Percentiles rank a stretch among this genome's conserved stretches.
phyloP scores from a whole-genome alignment of 805 yeast genomes.

The Candida oleophila region DNA sequence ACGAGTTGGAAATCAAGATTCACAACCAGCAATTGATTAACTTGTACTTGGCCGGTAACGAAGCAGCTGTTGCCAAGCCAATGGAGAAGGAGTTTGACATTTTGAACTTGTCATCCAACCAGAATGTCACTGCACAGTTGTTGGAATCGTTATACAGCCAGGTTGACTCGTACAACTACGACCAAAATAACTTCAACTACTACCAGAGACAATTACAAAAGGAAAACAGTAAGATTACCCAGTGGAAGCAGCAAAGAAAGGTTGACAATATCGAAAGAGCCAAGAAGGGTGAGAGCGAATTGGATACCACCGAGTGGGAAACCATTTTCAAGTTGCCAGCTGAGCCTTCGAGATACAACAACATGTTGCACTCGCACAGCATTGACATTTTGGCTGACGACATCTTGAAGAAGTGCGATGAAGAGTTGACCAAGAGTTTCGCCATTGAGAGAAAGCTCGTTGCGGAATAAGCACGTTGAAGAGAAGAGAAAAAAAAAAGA shows the following conservation, averaged over 20 bases:
- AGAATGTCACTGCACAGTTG: slow-evolving; percentile 43
- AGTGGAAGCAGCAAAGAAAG: slow-evolving; percentile 72
- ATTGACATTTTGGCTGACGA: slow-evolving; percentile 70
- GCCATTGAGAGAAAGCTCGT: slow-evolving; percentile 56
- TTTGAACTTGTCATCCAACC: slow-evolving; percentile 43
- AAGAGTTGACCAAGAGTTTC: slow-evolving; percentile 61
- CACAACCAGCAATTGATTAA: slow-evolving; percentile 69
- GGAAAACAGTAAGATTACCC: slow-evolving; percentile 66
- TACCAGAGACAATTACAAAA: slow-evolving; percentile 74
- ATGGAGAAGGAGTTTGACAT: slow-evolving; percentile 29
- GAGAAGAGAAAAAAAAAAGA: not conserved
- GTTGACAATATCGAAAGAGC: slow-evolving; percentile 63
- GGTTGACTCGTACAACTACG: slow-evolving; percentile 73
- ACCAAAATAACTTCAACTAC: slow-evolving; percentile 76
- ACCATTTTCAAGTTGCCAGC: slow-evolving; percentile 62
- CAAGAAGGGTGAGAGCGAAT: slow-evolving; percentile 53
- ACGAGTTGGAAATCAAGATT: slow-evolving; percentile 65
- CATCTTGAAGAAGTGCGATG: slow-evolving; percentile 67
- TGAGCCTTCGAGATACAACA: slow-evolving; percentile 75
- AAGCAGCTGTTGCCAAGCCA: slow-evolving; percentile 11
- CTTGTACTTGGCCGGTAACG: slow-evolving; percentile 43
- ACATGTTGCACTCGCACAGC: slow-evolving; percentile 64
- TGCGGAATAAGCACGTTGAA: slow-evolving; percentile 6
- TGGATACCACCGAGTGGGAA: slow-evolving; percentile 66
- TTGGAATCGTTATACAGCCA: slow-evolving; percentile 67